Evolutionary conservation across 768 basidiomycete genomes (phyloP), one percentile per base, ranked within the genome.

Genomic region (Royoungia palumana): DNA sequence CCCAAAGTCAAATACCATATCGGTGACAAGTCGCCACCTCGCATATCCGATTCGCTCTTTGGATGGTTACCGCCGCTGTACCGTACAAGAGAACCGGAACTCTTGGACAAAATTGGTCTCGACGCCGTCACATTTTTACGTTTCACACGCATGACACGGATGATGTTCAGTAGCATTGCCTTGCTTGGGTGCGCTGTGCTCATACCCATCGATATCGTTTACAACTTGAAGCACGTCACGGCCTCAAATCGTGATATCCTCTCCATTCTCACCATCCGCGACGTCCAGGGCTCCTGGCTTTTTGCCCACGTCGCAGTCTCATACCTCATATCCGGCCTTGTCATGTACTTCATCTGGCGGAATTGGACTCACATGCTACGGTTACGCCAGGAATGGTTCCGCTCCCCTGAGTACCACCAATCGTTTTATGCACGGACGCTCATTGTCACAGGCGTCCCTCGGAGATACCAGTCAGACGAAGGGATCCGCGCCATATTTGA

Each of bases 401-500:
- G 87, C 53, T 90, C 88, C 4, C 85, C 89, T 8, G 89, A 90
- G 61, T 94, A 96, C 69, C 76, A 85, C 43, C 78, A 86, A 53
- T 87, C 88, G 2, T 96, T 98, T 75, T 94, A 96, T 62, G 91
- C 94, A 1, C 82, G 96, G 32, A 97, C 95, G 0, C 78, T 99
- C 45, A 82, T 90, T 65, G 78, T 94, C 53, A 81, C 78, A 17
- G 78, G 79, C 52, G 89, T 98, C 8, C 82, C 85, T 19, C 89
- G 83, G 72, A 85, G 85, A 62, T 73, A 76, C 53, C 88, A 94
- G 63, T 84, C 80, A 9, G 96, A 99, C 66, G 81, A 88, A 56
- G 95, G 94, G 16, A 75, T 99, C 50, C 77, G 75, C 17, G 74
- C 75, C 4, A 80, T 94, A 44, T 91, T 95, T 64, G 81, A 87